These are phyloP conservation scores for Fonsecaea pugnacius DNA, from an alignment of 2,329 filamentous ascomycete genomes.

Conservation along the genomic window DNA sequence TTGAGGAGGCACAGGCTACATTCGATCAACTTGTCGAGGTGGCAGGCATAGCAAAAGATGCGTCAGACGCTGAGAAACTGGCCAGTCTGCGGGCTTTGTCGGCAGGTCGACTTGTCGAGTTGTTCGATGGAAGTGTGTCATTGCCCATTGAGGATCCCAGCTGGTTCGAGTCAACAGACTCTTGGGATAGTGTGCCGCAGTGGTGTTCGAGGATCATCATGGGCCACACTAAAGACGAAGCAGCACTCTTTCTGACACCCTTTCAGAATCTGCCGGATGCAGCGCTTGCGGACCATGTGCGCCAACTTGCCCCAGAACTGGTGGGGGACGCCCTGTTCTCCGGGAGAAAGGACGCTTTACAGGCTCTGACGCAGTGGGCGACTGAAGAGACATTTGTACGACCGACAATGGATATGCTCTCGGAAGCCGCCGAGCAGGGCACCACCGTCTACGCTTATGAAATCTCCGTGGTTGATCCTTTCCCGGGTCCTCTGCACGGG, in stretches of 20 bases:
- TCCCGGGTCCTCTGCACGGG: conserved; percentile 1
- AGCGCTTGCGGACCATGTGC: background rate
- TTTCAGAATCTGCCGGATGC: conserved; percentile 37
- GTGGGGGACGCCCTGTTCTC: background rate
- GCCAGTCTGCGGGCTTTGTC: conserved; percentile 29
- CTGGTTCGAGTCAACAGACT: background rate
- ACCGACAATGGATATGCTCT: conserved; percentile 48
- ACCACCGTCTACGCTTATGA: conserved; percentile 3
- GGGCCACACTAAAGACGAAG: conserved; percentile 15
- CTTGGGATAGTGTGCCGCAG: background rate
- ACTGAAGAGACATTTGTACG: conserved; percentile 54
- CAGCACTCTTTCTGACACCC: conserved; percentile 13
- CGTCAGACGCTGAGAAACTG: conserved; percentile 52
- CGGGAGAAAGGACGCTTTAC: background rate
- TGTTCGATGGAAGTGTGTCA: background rate
- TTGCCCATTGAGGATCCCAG: background rate
- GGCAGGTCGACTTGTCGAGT: background rate
- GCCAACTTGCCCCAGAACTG: background rate
- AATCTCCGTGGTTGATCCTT: conserved; percentile 5
- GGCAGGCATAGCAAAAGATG: conserved; percentile 52
- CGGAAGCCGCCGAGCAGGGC: conserved; percentile 21
- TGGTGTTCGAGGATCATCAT: conserved; percentile 10
- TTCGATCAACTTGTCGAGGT: conserved; percentile 43
- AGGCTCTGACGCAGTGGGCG: conserved; percentile 21
- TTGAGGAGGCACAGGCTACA: conserved; percentile 38